Evolutionary conservation across 2,329 filamentous ascomycete genomes (phyloP).

Genomic region (Chaetomium sp.): DNA sequence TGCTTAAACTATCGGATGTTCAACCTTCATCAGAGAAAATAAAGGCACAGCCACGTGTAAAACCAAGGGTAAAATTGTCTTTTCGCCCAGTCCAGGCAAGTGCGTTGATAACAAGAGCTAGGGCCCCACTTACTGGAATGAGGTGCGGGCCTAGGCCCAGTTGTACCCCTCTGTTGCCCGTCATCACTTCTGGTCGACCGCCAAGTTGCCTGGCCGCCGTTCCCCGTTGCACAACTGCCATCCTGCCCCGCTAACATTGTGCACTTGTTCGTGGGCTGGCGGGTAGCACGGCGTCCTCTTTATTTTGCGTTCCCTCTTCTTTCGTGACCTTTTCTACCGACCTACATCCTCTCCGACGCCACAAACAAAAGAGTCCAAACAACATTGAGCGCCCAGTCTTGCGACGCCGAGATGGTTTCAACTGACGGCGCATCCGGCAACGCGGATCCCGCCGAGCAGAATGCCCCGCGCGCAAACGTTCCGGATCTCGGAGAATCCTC

Average conservation of each 20-base stretch:
- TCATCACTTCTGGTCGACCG: slow-evolving; percentile 13
- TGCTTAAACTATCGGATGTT: too few species aligned
- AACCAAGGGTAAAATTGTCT: not conserved
- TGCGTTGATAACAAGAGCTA: not conserved
- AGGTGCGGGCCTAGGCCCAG: slow-evolving; percentile 5
- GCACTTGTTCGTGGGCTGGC: slow-evolving; percentile 1
- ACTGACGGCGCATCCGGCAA: slow-evolving; percentile 8
- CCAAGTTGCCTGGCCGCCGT: slow-evolving; percentile 8
- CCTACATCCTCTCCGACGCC: not conserved
- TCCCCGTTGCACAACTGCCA: not conserved
- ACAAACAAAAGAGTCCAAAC: not conserved
- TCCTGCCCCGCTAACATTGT: slow-evolving; percentile 15
- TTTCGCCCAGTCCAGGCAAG: not conserved
- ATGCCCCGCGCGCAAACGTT: not conserved
- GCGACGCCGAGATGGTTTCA: slow-evolving; percentile 17
- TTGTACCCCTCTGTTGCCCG: slow-evolving; percentile 9
- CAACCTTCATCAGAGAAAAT: too few species aligned
- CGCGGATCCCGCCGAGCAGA: slow-evolving; percentile 2
- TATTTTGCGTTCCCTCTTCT: slow-evolving; percentile 6
- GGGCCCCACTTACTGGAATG: slow-evolving; percentile 3
- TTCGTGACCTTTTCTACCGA: not conserved
- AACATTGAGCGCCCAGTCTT: not conserved
- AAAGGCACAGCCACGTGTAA: too few species aligned
- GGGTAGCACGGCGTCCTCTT: not conserved
- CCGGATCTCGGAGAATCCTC: slow-evolving; percentile 6